Conservation (phyloP, 2,329 filamentous ascomycete genomes). For the Arthrobotrys sinensis region DNA sequence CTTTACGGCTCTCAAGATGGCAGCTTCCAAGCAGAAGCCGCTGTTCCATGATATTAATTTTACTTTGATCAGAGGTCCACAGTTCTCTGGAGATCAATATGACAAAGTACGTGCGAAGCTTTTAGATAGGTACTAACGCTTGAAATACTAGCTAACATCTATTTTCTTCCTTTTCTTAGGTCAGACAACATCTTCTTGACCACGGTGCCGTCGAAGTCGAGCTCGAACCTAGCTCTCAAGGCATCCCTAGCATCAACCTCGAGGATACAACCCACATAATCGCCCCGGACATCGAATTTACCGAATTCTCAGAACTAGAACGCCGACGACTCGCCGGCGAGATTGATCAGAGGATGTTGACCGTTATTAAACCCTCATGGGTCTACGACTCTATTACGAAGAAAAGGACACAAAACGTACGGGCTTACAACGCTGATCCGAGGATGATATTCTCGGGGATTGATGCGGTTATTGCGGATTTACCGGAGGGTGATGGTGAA, state of each 20-base stretch:
- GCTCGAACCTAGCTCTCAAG: slow-evolving; percentile 49
- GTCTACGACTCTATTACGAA: slow-evolving; percentile 79
- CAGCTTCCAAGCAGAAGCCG: slow-evolving; percentile 45
- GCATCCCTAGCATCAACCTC: slow-evolving; percentile 65
- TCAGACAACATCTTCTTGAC: slow-evolving; percentile 67
- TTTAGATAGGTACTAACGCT: not conserved
- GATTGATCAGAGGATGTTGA: slow-evolving; percentile 74
- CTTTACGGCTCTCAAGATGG: slow-evolving; percentile 25
- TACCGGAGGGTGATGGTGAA: slow-evolving; percentile 89
- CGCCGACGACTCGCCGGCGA: slow-evolving; percentile 70
- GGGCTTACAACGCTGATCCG: slow-evolving; percentile 91
- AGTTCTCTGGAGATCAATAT: slow-evolving; percentile 54
- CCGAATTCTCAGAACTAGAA: slow-evolving; percentile 82
- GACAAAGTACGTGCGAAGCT: slow-evolving; percentile 41
- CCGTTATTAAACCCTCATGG: slow-evolving; percentile 88
- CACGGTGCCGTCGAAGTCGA: slow-evolving; percentile 66
- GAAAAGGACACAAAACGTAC: slow-evolving; percentile 80
- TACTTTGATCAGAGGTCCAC: slow-evolving; percentile 55
- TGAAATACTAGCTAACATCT: slow-evolving; percentile 11
- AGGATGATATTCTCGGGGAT: slow-evolving; percentile 90
- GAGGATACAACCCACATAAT: slow-evolving; percentile 76
- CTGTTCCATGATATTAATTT: slow-evolving; percentile 59
- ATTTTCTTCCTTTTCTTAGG: slow-evolving; percentile 62
- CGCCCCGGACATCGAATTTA: slow-evolving; percentile 88
- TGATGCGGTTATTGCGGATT: slow-evolving; percentile 83